A percentile compares a stretch with the other conserved stretches of the same genome.
Evolutionary conservation across 2,329 filamentous ascomycete species (phyloP).

Genomic region (Fusarium lyarnte): DNA sequence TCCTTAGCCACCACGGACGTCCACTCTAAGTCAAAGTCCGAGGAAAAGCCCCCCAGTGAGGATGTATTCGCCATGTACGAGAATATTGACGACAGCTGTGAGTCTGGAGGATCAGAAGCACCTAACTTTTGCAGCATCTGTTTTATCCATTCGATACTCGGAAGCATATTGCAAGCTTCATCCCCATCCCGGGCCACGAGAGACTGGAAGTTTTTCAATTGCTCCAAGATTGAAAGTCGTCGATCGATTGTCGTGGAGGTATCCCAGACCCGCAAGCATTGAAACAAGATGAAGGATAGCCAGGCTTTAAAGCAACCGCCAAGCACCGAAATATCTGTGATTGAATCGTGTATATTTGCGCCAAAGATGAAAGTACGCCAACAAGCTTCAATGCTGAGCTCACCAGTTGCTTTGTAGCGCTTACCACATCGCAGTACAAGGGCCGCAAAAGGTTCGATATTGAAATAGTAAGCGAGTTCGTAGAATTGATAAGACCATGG

Average conservation of each 20-base stretch:
- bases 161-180: neutral
- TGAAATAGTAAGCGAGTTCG: rapidly evolving
- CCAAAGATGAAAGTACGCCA: neutral
- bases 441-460: neutral
- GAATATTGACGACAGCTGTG: neutral
- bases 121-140: neutral
- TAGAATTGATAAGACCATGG: neutral
- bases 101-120: neutral
- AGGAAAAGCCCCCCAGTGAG: neutral
- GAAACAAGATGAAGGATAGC: neutral
- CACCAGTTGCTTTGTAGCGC: neutral
- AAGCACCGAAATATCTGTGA: neutral
- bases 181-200: neutral
- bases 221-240: neutral
- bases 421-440: neutral
- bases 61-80: neutral
- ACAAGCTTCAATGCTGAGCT: neutral
- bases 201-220: neutral
- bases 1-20: neutral
- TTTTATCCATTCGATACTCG: neutral
- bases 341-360: neutral
- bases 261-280: neutral
- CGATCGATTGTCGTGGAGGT: neutral
- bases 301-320: neutral
- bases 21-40: neutral